Conservation (phyloP, 176 grass and related monocot species). For the Rhynchospora tenuis region DNA sequence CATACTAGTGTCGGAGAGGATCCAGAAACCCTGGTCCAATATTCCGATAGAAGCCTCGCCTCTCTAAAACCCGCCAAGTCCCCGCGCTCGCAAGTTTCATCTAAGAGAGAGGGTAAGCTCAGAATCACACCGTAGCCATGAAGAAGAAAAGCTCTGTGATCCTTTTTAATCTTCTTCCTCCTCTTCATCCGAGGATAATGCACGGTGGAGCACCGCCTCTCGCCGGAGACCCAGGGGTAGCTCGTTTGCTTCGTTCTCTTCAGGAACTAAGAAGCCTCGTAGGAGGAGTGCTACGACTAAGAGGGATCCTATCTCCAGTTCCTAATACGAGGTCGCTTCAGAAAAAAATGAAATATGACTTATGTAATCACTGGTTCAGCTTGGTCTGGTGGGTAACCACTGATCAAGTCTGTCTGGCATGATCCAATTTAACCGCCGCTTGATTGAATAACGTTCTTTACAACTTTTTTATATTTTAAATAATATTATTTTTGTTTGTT, state of each 20-base stretch:
- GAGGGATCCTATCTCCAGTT: neutral
- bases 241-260: neutral
- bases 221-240: neutral
- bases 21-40: neutral
- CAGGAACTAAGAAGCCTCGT: conserved; percentile 27
- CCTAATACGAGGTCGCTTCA: neutral
- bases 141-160: conserved; percentile 21
- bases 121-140: conserved; percentile 13
- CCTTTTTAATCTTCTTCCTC: conserved; percentile 20
- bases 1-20: neutral
- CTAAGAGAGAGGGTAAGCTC: neutral
- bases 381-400: neutral
- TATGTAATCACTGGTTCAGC: neutral
- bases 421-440: neutral
- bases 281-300: conserved; percentile 5
- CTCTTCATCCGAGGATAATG: conserved; percentile 20
- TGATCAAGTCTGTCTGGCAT: neutral
- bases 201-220: neutral
- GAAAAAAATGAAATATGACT: neutral
- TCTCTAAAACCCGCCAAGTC: conserved; percentile 9
- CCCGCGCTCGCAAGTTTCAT: neutral
- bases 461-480: neutral
- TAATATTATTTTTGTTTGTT: conserved; percentile 8
- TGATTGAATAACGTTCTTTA: neutral
- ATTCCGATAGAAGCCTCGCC: conserved; percentile 5